These are phyloP conservation scores for Serendipita sp. DNA, from an alignment of 768 basidiomycete species.

Conservation along the genomic window DNA sequence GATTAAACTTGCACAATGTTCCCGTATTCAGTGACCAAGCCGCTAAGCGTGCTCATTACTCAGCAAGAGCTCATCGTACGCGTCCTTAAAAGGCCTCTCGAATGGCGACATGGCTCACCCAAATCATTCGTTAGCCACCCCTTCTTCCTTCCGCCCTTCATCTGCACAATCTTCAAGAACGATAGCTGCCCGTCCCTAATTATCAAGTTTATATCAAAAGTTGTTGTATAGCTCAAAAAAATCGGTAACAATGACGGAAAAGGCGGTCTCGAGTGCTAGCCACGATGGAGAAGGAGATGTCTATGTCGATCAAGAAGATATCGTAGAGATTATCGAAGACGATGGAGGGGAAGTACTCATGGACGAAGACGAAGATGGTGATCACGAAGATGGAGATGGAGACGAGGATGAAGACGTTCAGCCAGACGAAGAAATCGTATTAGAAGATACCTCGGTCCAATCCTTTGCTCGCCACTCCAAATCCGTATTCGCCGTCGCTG, in stretches of 20 bases:
- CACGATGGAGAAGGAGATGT: conserved; percentile 15
- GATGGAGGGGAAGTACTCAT: conserved; percentile 43
- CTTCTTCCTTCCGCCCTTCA: too few species aligned
- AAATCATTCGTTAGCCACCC: background rate
- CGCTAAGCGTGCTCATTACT: background rate
- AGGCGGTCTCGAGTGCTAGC: background rate
- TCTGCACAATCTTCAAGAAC: too few species aligned
- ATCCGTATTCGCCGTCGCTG: conserved; percentile 73
- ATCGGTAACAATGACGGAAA: conserved; percentile 7
- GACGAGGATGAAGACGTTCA: conserved; percentile 38
- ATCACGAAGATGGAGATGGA: conserved; percentile 31
- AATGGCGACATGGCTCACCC: background rate
- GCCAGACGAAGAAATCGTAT: conserved; percentile 15
- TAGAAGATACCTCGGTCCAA: conserved; percentile 50
- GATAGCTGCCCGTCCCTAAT: background rate
- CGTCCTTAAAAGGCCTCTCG: background rate
- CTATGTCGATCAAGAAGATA: conserved; percentile 25
- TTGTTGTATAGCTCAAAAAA: background rate
- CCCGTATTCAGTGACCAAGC: background rate
- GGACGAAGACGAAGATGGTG: conserved; percentile 43
- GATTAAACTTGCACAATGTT: too few species aligned
- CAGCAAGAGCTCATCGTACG: background rate
- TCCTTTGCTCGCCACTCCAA: conserved; percentile 47
- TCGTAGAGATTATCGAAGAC: conserved; percentile 20
- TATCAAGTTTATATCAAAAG: background rate